Evolutionary conservation across 2,329 filamentous ascomycete species (phyloP).

Genomic region (Xylaria sp.): DNA sequence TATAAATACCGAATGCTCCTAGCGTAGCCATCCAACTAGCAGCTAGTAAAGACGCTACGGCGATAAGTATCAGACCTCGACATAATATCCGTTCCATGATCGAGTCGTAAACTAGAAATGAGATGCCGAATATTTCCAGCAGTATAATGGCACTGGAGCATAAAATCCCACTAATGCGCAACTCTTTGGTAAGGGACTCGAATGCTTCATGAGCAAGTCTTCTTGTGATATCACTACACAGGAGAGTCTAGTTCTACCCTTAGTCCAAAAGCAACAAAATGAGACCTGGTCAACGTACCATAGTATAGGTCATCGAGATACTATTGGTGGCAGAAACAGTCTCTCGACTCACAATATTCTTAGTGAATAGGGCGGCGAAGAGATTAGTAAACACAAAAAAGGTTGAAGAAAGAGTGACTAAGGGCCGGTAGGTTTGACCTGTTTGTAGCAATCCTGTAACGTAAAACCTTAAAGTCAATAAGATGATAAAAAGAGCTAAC

Average conservation of each 20-base stretch:
- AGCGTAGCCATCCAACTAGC: constrained; percentile 7
- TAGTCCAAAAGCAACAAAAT: not conserved
- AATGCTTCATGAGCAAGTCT: no score
- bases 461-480: not conserved
- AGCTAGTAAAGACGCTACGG: not conserved
- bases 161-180: not conserved
- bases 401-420: not conserved
- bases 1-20: not conserved
- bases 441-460: not conserved
- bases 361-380: no score
- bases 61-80: not conserved
- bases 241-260: not conserved
- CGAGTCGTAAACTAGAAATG: not conserved
- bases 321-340: not conserved
- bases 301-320: not conserved
- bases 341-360: not conserved
- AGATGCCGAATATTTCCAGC: not conserved
- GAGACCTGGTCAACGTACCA: not conserved
- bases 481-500: not conserved
- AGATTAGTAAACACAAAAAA: not conserved
- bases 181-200: no score
- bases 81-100: not conserved
- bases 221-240: constrained; percentile 8
- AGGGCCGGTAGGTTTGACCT: not conserved
- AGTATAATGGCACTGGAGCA: not conserved